These are phyloP conservation scores for Kluyveromyces aestuarii DNA, from an alignment of 805 yeast genomes.

Conservation along the genomic window DNA sequence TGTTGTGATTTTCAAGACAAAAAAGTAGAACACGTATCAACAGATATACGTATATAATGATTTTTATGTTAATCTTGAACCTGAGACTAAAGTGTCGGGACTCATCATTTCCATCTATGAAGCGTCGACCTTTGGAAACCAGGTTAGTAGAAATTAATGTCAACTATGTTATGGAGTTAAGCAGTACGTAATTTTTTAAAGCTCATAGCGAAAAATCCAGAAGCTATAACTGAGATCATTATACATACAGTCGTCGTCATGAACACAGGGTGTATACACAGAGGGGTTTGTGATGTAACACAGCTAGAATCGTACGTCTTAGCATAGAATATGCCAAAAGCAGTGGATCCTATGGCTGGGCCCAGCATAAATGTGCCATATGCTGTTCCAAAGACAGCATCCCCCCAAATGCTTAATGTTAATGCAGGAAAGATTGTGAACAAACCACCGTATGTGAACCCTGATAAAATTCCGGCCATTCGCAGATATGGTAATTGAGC, in stretches of 20 bases:
- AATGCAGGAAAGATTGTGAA: slow-evolving; percentile 84
- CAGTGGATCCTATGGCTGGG: slow-evolving; percentile 72
- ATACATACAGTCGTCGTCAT: neutral
- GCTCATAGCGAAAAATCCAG: neutral
- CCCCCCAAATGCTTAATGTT: slow-evolving; percentile 79
- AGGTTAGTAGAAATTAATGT: neutral
- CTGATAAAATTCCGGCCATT: slow-evolving; percentile 43
- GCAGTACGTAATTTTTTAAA: neutral
- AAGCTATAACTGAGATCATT: neutral
- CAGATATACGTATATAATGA: neutral
- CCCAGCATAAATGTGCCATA: slow-evolving; percentile 89
- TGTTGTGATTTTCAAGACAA: neutral
- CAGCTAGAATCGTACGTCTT: slow-evolving; percentile 41
- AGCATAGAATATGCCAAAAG: slow-evolving; percentile 66
- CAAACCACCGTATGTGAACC: slow-evolving; percentile 70
- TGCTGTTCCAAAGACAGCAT: slow-evolving; percentile 79
- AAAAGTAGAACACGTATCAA: neutral
- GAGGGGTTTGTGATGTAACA: neutral
- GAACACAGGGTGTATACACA: neutral
- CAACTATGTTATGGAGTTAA: neutral
- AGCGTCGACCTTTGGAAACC: too few relatives aligned
- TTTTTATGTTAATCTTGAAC: too few relatives aligned
- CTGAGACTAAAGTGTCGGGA: too few relatives aligned
- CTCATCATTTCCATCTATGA: too few relatives aligned
- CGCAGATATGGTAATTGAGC: slow-evolving; percentile 11